Base-by-base conservation (phyloP, 1,139 yeast species). In the Arxiozyma slooffiae region DNA sequence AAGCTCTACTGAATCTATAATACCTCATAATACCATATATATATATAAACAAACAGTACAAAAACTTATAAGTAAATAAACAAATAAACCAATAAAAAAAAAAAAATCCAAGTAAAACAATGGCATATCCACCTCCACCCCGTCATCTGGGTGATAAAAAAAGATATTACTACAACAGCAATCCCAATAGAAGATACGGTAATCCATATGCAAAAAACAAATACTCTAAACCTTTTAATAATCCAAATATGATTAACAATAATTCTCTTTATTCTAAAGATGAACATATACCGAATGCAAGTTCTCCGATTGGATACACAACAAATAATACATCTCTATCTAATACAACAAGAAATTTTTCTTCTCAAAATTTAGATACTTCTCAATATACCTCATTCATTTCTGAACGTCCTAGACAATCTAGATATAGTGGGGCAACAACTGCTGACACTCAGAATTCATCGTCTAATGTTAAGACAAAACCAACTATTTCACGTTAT, bases 131-230 rank as follows among this genome's bases (percentile, higher is more conserved):
- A 18, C 60, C 63, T 18, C 56, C 59, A 38, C 55, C 66, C 30
- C 61, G 63, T 40, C 53, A 65, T 38, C 44, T 60, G 46, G 55
- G 60, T 39, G 66, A 62, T 39, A 61, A 62, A 55, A 63, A 62
- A 55, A 55, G 66, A 47, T 62, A 62, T 48, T 62, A 61, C 46
- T 63, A 62, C 46, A 55, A 59, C 16, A 59, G 58, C 47, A 61
- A 59, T 48, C 59, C 64, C 20, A 55, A 55, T 41, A 55, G 60
- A 42, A 54, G 63, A 49, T 58, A 56, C 40, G 39, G 53, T 17
- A 45, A 48, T 38, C 44, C 60, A 43, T 53, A 56, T 41, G 22
- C 46, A 5, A 55, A 52, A 41, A 48, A 49, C 22, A 36, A 47
- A 3, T 52, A 50, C 21, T n/a, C 40, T 17, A 50, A 48, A 39